A percentile compares a stretch with the other conserved stretches of the same genome.
Conservation (phyloP, 2,329 filamentous ascomycete species). For the Neofusicoccum parvum region DNA sequence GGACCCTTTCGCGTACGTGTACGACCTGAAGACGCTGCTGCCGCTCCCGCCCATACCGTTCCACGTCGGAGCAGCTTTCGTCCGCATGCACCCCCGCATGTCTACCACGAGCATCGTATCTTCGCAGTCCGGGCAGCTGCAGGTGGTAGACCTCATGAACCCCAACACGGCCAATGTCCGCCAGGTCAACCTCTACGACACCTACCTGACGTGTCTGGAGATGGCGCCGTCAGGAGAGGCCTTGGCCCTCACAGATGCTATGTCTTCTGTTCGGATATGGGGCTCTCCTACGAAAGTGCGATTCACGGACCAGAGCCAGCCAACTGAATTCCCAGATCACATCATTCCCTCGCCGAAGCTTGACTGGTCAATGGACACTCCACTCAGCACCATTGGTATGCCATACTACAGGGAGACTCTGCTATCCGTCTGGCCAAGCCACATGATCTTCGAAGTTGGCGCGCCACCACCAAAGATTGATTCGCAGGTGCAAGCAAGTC, state of each 20-base stretch:
- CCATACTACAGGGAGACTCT: slow-evolving; percentile 89
- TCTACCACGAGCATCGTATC: slow-evolving; percentile 92
- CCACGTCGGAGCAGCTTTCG: slow-evolving; percentile 88
- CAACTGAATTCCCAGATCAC: slow-evolving; percentile 73
- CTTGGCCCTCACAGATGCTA: slow-evolving; percentile 76
- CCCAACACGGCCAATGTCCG: slow-evolving; percentile 83
- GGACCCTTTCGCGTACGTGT: slow-evolving; percentile 92
- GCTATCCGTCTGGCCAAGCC: slow-evolving; percentile 85
- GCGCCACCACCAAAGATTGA: slow-evolving; percentile 79
- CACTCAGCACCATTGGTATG: slow-evolving; percentile 83
- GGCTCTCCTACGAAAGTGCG: slow-evolving; percentile 82
- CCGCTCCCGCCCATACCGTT: slow-evolving; percentile 90
- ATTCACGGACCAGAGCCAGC: slow-evolving; percentile 79
- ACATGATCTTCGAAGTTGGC: slow-evolving; percentile 81
- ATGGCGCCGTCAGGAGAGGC: slow-evolving; percentile 87
- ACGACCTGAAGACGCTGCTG: slow-evolving; percentile 87
- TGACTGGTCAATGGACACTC: slow-evolving; percentile 73
- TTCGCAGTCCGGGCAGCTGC: slow-evolving; percentile 89
- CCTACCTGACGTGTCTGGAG: slow-evolving; percentile 77
- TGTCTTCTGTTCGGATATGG: slow-evolving; percentile 82
- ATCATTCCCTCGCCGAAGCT: slow-evolving; percentile 61
- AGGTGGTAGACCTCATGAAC: slow-evolving; percentile 94
- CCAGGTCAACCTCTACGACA: slow-evolving; percentile 73
- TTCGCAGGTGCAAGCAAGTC: slow-evolving; percentile 64
- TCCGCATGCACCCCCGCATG: slow-evolving; percentile 95